These are phyloP conservation scores for Zarea fungicola DNA, from an alignment of 2,329 filamentous ascomycete species.

Conservation along the genomic window DNA sequence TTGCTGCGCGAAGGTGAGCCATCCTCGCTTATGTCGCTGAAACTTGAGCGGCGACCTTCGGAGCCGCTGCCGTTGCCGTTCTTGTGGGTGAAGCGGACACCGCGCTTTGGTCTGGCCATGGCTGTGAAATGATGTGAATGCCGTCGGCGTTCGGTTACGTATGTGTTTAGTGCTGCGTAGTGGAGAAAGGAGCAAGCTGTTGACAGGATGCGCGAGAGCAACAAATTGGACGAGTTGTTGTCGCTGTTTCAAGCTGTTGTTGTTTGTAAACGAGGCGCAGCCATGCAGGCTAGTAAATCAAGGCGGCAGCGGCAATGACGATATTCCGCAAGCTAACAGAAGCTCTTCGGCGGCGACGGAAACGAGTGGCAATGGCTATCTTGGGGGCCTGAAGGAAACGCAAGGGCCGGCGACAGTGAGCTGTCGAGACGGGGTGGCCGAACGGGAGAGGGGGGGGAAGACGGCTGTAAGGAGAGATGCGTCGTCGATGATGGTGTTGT, in stretches of 20 bases:
- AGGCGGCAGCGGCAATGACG: conserved; percentile 6
- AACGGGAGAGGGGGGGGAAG: background rate
- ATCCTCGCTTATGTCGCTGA: conserved; percentile 64
- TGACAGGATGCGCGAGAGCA: background rate
- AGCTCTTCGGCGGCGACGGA: background rate
- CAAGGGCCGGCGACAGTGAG: background rate
- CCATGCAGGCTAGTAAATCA: background rate
- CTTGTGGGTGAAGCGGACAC: conserved; percentile 51
- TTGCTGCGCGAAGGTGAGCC: conserved; percentile 29
- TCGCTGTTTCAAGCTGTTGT: background rate
- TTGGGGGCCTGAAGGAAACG: no score
- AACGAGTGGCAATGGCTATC: background rate
- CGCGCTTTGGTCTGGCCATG: conserved; percentile 40
- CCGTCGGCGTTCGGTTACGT: background rate
- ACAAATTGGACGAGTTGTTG: background rate
- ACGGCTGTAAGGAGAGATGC: background rate
- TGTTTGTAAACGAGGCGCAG: background rate
- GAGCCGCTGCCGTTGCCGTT: conserved; percentile 39
- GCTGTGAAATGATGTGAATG: no score
- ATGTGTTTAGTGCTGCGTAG: background rate
- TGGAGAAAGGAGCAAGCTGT: no score
- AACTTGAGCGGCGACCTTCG: conserved; percentile 61
- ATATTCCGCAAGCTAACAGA: background rate
- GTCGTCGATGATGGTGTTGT: conserved; percentile 4
- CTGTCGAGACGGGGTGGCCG: background rate